Base-by-base conservation (phyloP, 176 grass and related monocot genomes). In the Avena atlantica region DNA sequence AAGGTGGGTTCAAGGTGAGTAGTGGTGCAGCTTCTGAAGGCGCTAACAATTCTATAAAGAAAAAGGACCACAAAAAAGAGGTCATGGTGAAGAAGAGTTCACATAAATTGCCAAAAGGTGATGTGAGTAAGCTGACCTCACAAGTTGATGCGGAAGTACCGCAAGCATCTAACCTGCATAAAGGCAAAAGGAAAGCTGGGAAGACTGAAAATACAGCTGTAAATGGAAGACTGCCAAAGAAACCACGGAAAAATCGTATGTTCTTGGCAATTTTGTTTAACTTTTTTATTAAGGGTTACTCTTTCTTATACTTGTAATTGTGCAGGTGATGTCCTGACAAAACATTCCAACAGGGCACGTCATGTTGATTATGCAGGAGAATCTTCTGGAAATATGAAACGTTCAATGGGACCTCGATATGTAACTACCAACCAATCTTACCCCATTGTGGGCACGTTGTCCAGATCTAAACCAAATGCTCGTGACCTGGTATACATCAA, bases 401-500 rank as follows among this genome's bases (percentile, higher is more conserved):
- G 17, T 57, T 51, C 74, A 78, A 27, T 70, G 21, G 68, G 58
- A 79, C 80, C 87, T 87, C 78, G 36, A 85, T 88, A 88, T 85
- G 56, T 76, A 84, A 75, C 34, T 56, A 74, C 50, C 17, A 82
- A 87, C 47, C 76, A 85, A 74, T 25, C 70, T 78, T 67, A 88
- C 50, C 75, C 56, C 13, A 78, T 45, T 82, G 58, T 47, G 27
- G 66, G 67, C 42, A 27, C 63, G 70, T 55, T 74, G 71, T 92
- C 82, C 65, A 84, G 87, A 88, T 94, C 90, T 77, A 90, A 88
- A 78, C 47, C 61, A 74, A 80, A 85, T 79, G 58, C 76, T 56
- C 81, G 81, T 83, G 93, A 94, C 87, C 82, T 92, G 56, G 93
- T 94, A 92, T 73, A 57, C 68, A 81, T 51, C 13, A 78, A 60